phyloP scores from a whole-genome alignment of 225 moss, liverwort and hornwort species.

The Sphagnum tenellum region DNA sequence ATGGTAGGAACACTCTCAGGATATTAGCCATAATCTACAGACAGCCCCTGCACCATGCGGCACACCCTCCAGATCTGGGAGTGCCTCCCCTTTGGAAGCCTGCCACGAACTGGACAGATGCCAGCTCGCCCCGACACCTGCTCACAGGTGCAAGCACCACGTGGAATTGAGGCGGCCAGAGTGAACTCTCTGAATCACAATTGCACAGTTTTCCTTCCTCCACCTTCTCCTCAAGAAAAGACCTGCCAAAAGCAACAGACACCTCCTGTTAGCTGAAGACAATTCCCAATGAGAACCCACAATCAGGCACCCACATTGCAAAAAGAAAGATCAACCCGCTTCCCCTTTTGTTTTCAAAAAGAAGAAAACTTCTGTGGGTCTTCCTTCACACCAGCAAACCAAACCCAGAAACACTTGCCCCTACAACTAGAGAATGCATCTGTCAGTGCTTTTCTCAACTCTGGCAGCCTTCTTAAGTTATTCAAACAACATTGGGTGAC shows the following conservation, averaged over 20 bases:
- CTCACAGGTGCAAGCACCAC: constrained; percentile 61
- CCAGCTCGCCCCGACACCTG: constrained; percentile 60
- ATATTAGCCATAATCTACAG: constrained; percentile 98
- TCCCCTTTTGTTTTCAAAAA: too few species aligned
- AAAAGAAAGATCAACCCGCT: neutral
- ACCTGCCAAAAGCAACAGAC: neutral
- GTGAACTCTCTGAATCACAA: constrained; percentile 41
- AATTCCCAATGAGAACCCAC: too few species aligned
- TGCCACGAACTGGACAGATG: constrained; percentile 51
- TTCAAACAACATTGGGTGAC: too few species aligned
- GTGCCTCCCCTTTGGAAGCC: constrained; percentile 46
- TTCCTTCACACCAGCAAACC: too few species aligned
- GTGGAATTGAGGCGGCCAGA: constrained; percentile 48
- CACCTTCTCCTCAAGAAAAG: neutral
- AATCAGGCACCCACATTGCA: neutral
- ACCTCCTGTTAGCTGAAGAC: too few species aligned
- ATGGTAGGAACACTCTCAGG: constrained; percentile 12
- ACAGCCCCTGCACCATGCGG: constrained; percentile 99
- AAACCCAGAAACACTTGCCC: too few species aligned
- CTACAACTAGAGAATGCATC: too few species aligned
- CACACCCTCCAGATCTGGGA: constrained; percentile 99
- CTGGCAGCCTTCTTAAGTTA: too few species aligned
- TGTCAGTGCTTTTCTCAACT: too few species aligned
- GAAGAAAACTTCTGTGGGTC: too few species aligned
- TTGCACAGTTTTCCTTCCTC: neutral